phyloP scores from a whole-genome alignment of 179 eudicot species.

The Corrigiola litoralis region DNA sequence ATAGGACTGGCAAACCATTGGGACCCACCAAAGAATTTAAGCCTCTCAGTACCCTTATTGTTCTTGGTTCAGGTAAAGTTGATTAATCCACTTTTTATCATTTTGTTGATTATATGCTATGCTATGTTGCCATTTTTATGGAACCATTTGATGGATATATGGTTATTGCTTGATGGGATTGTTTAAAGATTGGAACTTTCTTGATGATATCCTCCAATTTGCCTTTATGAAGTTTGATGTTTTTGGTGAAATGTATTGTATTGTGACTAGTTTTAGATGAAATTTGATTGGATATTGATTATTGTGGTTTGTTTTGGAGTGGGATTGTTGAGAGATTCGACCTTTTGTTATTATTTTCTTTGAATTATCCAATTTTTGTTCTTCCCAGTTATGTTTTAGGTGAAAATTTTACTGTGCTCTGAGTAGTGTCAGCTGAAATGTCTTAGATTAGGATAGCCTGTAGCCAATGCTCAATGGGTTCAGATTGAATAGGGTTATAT shows the following conservation, averaged over 20 bases:
- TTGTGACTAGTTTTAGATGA: too few species aligned
- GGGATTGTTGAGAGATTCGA: not conserved
- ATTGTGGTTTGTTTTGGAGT: not conserved
- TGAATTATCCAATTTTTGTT: too few species aligned
- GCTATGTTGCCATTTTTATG: not conserved
- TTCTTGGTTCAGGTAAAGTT: slow-evolving; percentile 85
- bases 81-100: not conserved
- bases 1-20: slow-evolving; percentile 49
- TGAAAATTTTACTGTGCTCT: too few species aligned
- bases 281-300: not conserved
- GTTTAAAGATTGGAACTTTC: too few species aligned
- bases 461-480: too few species aligned
- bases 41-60: slow-evolving; percentile 67
- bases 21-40: slow-evolving; percentile 18
- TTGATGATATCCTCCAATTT: too few species aligned
- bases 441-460: too few species aligned
- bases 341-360: too few species aligned
- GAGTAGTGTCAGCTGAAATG: too few species aligned
- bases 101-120: not conserved
- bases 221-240: not conserved
- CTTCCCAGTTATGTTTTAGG: too few species aligned
- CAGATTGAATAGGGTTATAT: not conserved
- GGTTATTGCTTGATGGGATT: too few species aligned
- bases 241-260: too few species aligned
- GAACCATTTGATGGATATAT: not conserved